Percentiles rank a stretch among this genome's conserved stretches.
Evolutionary conservation across 2,329 filamentous ascomycete genomes (phyloP).

Genomic region (Aspergillus jensenii): DNA sequence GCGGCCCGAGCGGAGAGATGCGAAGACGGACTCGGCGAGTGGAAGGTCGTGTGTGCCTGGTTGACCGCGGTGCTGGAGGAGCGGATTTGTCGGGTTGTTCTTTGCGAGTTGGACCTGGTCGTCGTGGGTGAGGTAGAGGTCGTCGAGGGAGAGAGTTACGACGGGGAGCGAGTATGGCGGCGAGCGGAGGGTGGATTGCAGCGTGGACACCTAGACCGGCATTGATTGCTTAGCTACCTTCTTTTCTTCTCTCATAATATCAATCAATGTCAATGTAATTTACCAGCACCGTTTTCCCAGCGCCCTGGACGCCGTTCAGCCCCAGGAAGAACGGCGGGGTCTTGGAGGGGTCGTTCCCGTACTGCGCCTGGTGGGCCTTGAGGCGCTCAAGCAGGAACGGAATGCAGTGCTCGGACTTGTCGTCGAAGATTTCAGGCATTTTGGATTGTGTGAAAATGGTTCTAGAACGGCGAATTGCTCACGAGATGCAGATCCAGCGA

Average conservation of each 20-base stretch:
- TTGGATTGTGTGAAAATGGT: constrained; percentile 5
- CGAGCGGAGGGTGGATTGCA: constrained; percentile 61
- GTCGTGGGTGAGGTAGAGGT: constrained; percentile 77
- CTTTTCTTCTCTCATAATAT: neutral
- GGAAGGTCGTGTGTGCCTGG: constrained; percentile 78
- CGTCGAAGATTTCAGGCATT: constrained; percentile 64
- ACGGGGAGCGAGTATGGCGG: constrained; percentile 61
- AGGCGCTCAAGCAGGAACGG: constrained; percentile 71
- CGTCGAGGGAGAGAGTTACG: constrained; percentile 79
- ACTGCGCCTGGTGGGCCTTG: constrained; percentile 48
- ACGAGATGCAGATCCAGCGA: neutral
- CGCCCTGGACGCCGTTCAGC: constrained; percentile 87
- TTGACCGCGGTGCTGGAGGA: constrained; percentile 80
- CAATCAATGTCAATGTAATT: constrained; percentile 16
- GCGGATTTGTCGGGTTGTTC: constrained; percentile 66
- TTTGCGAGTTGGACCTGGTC: constrained; percentile 66
- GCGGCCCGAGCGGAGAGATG: constrained; percentile 52
- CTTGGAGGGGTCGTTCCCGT: constrained; percentile 32
- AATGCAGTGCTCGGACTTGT: constrained; percentile 75
- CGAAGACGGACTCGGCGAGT: constrained; percentile 64
- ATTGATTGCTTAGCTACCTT: neutral
- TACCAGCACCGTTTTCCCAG: constrained; percentile 87
- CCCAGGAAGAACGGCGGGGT: constrained; percentile 76
- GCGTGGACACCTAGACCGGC: constrained; percentile 53
- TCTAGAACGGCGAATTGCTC: neutral